phyloP scores from a whole-genome alignment of 2,329 filamentous ascomycete species.

The Stachybotrys echinatus region DNA sequence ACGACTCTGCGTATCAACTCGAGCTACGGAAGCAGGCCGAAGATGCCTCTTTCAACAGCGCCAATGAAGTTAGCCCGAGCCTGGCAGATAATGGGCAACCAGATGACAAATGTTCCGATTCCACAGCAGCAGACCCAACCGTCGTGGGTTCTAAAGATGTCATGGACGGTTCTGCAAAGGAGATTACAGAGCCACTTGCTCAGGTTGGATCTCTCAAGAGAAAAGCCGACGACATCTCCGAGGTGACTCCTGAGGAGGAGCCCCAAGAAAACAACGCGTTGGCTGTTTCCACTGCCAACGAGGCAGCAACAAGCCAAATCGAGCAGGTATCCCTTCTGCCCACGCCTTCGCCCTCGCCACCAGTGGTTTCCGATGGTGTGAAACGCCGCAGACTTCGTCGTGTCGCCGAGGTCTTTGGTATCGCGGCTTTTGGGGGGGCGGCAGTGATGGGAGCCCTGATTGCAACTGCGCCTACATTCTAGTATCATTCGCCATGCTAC shows the following conservation, averaged over 20 bases:
- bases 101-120: background rate
- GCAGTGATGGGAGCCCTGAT: constrained; percentile 34
- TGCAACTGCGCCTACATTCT: constrained; percentile 24
- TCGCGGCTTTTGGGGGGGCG: constrained; percentile 29
- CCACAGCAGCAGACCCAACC: background rate
- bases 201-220: constrained; percentile 12
- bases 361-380: background rate
- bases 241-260: constrained; percentile 10
- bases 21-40: constrained; percentile 19
- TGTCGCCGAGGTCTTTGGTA: constrained; percentile 28
- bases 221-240: constrained; percentile 21
- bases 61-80: background rate
- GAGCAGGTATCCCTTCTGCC: background rate
- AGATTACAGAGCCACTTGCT: background rate
- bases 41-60: background rate
- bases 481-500: background rate
- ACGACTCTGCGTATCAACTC: constrained; percentile 23
- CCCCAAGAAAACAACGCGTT: background rate
- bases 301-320: background rate
- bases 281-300: background rate
- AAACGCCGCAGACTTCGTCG: constrained; percentile 15
- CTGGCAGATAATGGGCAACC: background rate
- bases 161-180: background rate
- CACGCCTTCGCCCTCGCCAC: background rate
- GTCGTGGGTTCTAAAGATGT: constrained; percentile 3